These are phyloP conservation scores for Croton setiger DNA, from an alignment of 441 rosid species.

Conservation along the genomic window DNA sequence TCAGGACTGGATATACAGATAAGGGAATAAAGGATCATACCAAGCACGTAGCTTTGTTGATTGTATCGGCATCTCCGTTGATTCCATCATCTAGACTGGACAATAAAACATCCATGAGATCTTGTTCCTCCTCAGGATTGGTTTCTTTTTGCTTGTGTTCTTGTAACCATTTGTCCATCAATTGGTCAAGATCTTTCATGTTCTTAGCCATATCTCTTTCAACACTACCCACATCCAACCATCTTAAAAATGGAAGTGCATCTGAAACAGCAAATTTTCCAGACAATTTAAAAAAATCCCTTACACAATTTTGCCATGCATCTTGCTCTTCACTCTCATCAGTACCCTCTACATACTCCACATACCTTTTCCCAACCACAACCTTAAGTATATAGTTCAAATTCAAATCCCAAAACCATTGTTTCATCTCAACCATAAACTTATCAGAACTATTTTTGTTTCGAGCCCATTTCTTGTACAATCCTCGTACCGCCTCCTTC, in stretches of 20 bases:
- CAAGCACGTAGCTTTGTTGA: conserved; percentile 32
- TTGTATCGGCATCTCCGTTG: conserved; percentile 23
- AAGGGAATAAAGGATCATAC: not conserved
- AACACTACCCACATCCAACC: too few species aligned
- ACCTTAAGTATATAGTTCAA: conserved; percentile 28
- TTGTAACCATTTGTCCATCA: too few species aligned
- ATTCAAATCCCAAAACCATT: conserved; percentile 31
- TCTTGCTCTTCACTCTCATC: conserved; percentile 1
- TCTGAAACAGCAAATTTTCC: too few species aligned
- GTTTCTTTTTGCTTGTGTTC: too few species aligned
- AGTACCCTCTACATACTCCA: conserved; percentile 14
- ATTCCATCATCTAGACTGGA: conserved; percentile 18
- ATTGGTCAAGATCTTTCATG: too few species aligned
- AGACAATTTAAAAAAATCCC: conserved; percentile 21
- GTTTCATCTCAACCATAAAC: conserved; percentile 34
- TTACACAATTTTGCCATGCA: conserved; percentile 11
- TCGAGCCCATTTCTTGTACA: conserved; percentile 20
- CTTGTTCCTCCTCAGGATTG: conserved; percentile 13
- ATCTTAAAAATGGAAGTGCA: too few species aligned
- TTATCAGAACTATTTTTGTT: conserved; percentile 4
- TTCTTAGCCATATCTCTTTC: too few species aligned
- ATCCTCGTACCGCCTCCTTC: not conserved
- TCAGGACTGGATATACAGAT: too few species aligned
- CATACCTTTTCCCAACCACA: conserved; percentile 31
- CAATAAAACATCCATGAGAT: conserved; percentile 38